Base-by-base conservation (phyloP, 306 rosid species). In the Gastrolobium villosum region DNA sequence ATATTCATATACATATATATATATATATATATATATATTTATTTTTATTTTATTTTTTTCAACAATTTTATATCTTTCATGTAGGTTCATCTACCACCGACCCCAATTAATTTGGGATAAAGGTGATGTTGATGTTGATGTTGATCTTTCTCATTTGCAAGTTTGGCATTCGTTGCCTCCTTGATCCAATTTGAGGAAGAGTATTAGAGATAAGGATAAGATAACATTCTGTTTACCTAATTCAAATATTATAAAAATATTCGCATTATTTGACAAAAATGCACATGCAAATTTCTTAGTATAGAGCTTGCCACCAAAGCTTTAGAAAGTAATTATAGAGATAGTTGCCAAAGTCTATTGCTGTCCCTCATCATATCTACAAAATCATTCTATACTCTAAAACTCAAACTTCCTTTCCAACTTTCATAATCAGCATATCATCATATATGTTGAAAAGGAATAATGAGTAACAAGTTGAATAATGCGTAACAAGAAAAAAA, bases 331-430 rank as follows among this genome's bases (percentile, higher is more conserved):
- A 55, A 73, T 44, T 11, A 13, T 30, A 45, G 6, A 66, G 49
- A 45, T 10, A 44, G 56, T 48, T 68, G 30, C 2, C 6, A 30
- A 68, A 20, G 26, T 20, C 26, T 28, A 40, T 59, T 35, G 8
- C 46, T 4, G 7, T 7, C 52, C 46, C 61, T 54, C 66, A 44
- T 55, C 34, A 66, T n/a, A 46, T 57, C 45, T 5, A 69, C 28
- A 49, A 11, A 57, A 40, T 6, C 57, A 4, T 61, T 50, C 14
- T 79, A 30, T 15, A 59, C 48, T 63, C 63, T 35, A 30, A 10
- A 66, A 35, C 54, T 5, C 46, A 67, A 59, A 39, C 56, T 36
- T 59, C 49, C 73, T 65, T 41, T 45, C 41, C 70, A 56, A 46
- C 48, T 48, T 68, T 45, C 31, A 4, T 37, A 26, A 39, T 49